Evolutionary conservation across 2,329 filamentous ascomycete genomes (phyloP).

Genomic region (Polytolypa hystricis): DNA sequence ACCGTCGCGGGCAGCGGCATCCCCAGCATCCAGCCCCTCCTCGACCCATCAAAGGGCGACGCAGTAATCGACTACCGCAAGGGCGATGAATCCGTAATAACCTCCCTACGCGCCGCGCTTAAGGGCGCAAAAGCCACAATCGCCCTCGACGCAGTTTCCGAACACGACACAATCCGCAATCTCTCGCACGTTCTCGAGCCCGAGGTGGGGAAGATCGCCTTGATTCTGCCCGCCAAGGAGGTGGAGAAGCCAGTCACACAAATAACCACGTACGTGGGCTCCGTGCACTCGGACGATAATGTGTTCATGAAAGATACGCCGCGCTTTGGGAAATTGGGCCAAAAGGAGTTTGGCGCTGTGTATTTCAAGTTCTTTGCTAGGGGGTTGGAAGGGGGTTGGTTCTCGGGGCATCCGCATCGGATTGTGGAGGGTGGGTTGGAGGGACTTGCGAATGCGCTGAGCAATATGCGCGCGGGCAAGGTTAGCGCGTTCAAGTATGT

Average conservation of each 20-base stretch:
- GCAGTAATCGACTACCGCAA: constrained; percentile 50
- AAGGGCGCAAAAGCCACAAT: constrained; percentile 35
- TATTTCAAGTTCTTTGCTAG: constrained; percentile 36
- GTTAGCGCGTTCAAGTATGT: constrained; percentile 56
- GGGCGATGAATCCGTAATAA: constrained; percentile 37
- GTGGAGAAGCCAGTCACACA: constrained; percentile 21
- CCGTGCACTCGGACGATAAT: constrained; percentile 17
- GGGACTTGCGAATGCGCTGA: constrained; percentile 37
- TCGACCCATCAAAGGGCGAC: constrained; percentile 46
- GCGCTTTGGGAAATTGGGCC: constrained; percentile 15
- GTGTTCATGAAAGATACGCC: constrained; percentile 13
- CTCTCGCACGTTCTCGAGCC: constrained; percentile 35
- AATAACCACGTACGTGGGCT: constrained; percentile 27
- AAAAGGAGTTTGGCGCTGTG: constrained; percentile 36
- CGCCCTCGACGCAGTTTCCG: constrained; percentile 48
- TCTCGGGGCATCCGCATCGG: constrained; percentile 40
- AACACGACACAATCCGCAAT: constrained; percentile 40
- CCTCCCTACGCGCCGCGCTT: constrained; percentile 24
- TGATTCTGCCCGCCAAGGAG: constrained; percentile 34
- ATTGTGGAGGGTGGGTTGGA: constrained; percentile 43
- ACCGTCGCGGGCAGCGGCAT: constrained; percentile 45
- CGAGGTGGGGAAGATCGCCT: constrained; percentile 27
- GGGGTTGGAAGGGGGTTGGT: constrained; percentile 40
- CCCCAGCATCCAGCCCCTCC: constrained; percentile 41
- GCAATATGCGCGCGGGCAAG: constrained; percentile 47